Evolutionary conservation across 2,329 filamentous ascomycete genomes (phyloP).

Genomic region (Apiospora rasikravindrae): DNA sequence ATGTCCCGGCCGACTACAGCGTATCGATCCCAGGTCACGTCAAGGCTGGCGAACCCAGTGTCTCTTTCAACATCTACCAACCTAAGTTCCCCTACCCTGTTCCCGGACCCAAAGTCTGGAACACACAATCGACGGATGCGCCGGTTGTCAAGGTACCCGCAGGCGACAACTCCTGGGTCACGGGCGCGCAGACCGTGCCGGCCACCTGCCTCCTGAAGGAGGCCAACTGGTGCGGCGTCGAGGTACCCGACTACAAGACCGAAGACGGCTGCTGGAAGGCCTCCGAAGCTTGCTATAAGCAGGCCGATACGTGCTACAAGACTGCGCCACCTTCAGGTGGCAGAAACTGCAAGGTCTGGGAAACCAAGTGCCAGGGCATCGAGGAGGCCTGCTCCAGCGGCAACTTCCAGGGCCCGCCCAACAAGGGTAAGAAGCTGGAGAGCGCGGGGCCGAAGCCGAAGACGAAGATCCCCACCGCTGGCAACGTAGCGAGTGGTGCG

Average conservation of each 20-base stretch:
- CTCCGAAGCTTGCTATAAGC: constrained; percentile 61
- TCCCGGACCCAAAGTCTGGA: constrained; percentile 62
- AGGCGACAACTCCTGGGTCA: constrained; percentile 30
- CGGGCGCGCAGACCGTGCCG: constrained; percentile 59
- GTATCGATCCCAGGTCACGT: constrained; percentile 73
- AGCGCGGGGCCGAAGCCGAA: background rate
- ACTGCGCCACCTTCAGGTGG: constrained; percentile 63
- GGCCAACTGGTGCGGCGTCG: constrained; percentile 73
- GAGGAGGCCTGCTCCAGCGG: constrained; percentile 48
- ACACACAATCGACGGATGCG: background rate
- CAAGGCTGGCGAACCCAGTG: constrained; percentile 54
- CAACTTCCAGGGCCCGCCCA: constrained; percentile 54
- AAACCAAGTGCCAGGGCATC: constrained; percentile 62
- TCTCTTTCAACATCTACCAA: constrained; percentile 70
- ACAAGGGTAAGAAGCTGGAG: constrained; percentile 44
- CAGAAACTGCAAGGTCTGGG: constrained; percentile 65
- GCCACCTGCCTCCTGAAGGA: constrained; percentile 65
- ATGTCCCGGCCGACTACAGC: constrained; percentile 52
- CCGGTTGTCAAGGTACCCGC: constrained; percentile 36
- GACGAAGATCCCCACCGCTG: background rate
- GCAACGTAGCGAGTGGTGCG: background rate
- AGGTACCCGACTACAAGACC: constrained; percentile 61
- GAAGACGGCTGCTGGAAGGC: constrained; percentile 66
- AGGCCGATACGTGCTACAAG: constrained; percentile 65
- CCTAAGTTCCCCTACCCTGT: constrained; percentile 60